A percentile compares a stretch with the other conserved stretches of the same genome.
phyloP scores from a whole-genome alignment of 345 rosid genomes.

The Tarenaya hassleriana region DNA sequence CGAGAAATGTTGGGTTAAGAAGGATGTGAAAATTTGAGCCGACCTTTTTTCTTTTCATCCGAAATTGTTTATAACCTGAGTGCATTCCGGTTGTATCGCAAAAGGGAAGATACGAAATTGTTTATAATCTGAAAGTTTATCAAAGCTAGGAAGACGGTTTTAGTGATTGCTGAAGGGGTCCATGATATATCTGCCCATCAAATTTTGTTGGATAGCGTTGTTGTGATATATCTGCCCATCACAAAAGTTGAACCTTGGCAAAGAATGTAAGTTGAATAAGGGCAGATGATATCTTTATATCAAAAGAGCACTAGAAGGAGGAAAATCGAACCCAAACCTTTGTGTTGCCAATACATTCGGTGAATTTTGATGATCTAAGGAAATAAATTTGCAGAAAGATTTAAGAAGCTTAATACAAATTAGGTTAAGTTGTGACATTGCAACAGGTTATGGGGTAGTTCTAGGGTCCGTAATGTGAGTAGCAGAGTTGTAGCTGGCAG shows the following conservation, averaged over 20 bases:
- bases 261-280: not conserved
- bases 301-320: constrained; percentile 1
- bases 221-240: not conserved
- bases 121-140: too few species aligned
- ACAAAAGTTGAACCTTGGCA: not conserved
- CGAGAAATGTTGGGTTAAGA: not conserved
- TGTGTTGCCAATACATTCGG: not conserved
- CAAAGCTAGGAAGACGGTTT: too few species aligned
- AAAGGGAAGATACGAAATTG: too few species aligned
- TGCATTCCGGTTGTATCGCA: too few species aligned
- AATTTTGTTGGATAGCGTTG: too few species aligned
- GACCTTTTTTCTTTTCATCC: too few species aligned
- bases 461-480: constrained; percentile 1
- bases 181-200: too few species aligned
- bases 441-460: not conserved
- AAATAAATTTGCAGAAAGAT: not conserved
- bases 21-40: too few species aligned
- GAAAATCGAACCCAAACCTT: not conserved
- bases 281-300: not conserved
- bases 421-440: constrained; percentile 12
- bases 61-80: too few species aligned
- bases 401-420: constrained; percentile 4
- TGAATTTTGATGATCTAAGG: not conserved
- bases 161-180: too few species aligned
- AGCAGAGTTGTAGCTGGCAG: constrained; percentile 22